These are phyloP conservation scores for Chloris gayana DNA, from an alignment of 176 grass and related monocot genomes.

Conservation along the genomic window DNA sequence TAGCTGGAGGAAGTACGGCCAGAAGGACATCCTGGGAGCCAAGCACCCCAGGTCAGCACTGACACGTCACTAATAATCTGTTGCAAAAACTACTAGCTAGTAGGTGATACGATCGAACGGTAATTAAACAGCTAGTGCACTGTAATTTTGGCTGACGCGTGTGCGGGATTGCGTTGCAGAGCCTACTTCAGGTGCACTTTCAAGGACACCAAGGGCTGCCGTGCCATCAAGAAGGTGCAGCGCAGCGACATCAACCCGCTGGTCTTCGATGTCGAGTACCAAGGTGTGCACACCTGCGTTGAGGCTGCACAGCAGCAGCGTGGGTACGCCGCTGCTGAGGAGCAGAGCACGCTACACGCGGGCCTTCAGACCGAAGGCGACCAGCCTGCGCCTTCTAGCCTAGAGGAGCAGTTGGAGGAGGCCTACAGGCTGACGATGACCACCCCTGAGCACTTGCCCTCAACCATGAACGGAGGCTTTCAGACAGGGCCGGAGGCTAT, in stretches of 20 bases:
- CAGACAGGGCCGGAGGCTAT: constrained; percentile 13
- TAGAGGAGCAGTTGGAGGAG: not conserved
- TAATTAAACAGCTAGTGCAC: too few relatives aligned
- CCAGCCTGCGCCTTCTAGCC: too few relatives aligned
- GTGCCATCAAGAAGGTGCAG: constrained; percentile 87
- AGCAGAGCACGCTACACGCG: not conserved
- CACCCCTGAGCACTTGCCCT: too few relatives aligned
- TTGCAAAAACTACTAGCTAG: too few relatives aligned
- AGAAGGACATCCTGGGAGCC: constrained; percentile 94
- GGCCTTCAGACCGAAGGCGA: too few relatives aligned
- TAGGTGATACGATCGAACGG: too few relatives aligned
- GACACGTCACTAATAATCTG: not conserved
- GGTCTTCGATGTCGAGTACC: constrained; percentile 77
- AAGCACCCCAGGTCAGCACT: constrained; percentile 71
- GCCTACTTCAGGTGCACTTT: constrained; percentile 93
- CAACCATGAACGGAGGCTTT: not conserved
- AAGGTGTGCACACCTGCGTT: constrained; percentile 64
- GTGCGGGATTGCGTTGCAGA: constrained; percentile 44
- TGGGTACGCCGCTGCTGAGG: not conserved
- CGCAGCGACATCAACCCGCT: constrained; percentile 57
- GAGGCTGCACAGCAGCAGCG: not conserved
- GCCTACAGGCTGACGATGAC: too few relatives aligned
- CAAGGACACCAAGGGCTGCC: constrained; percentile 58
- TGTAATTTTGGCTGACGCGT: not conserved
- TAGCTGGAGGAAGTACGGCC: constrained; percentile 91